Base-by-base conservation (phyloP, 495 filamentous ascomycete genomes). In the Aspergillus nanangensis region DNA sequence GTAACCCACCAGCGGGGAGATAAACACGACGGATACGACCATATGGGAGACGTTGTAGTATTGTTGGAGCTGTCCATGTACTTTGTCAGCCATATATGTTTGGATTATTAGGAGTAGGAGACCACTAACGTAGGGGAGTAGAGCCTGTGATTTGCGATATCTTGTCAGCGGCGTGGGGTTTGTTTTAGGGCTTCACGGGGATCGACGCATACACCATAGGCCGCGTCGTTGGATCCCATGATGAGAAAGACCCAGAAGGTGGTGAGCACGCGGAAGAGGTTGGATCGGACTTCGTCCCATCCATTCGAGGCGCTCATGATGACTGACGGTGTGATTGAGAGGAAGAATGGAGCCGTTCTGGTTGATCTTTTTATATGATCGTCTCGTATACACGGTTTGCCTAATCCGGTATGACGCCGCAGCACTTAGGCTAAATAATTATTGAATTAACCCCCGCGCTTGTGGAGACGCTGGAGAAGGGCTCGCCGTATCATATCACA, bases 221-320 rank as follows among this genome's bases (percentile, higher is more conserved):
- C 81, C 29, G 79, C 84, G 62, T 93, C 88, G 57, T 86, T 90
- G 60, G 78, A 70, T 11, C 88, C 88, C 76, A 90, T 81, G 8
- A 86, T 73, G 18, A 87, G 46, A 15, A 50, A 48, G 32, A 52
- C 51, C 52, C 47, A 57, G 38, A 48, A 61, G 5, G 44, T 47
- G 9, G 44, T 22, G 8, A 32, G 21, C 10, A 40, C 24, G 8
- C 36, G 35, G 17, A 29, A 40, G 21, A 32, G 13, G n/a, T 47
- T 47, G 3, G 27, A 19, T 20, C 23, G 36, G 1, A 36, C 23
- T 11, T 40, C 14, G 17, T 47, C 40, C 44, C 44, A 47, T 29
- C n/a, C 23, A 14, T 45, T 22, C 3, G 33, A 17, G 15, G 33
- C n/a, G 4, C 5, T 10, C 11, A 18, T 36, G 33, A 18, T 36